These are phyloP conservation scores for Vanrija sp. DNA, from an alignment of 1,284 basidiomycete species.

Conservation along the genomic window DNA sequence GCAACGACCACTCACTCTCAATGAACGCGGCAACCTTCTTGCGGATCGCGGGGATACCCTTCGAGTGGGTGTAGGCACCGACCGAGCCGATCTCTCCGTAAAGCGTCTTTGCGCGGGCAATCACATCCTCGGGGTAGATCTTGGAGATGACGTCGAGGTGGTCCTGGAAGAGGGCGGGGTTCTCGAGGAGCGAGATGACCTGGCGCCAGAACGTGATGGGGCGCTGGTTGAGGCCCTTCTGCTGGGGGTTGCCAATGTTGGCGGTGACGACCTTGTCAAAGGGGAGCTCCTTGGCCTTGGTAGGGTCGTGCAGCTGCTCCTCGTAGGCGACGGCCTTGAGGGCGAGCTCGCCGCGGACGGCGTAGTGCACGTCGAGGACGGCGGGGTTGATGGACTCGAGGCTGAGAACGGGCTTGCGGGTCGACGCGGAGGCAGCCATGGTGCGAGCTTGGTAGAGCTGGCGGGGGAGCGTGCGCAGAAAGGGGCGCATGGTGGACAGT, in stretches of 20 bases:
- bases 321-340: conserved; percentile 85
- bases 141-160: conserved; percentile 57
- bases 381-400: conserved; percentile 63
- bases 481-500: background rate
- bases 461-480: background rate
- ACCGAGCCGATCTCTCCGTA: conserved; percentile 84
- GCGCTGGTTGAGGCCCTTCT: conserved; percentile 86
- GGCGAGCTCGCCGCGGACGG: conserved; percentile 93
- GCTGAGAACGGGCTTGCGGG: conserved; percentile 32
- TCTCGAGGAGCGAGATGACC: conserved; percentile 73
- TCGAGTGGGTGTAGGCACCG: conserved; percentile 94
- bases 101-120: conserved; percentile 75
- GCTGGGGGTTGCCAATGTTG: conserved; percentile 98
- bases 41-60: conserved; percentile 85
- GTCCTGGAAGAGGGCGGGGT: conserved; percentile 75
- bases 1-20: conserved; percentile 55
- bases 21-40: conserved; percentile 88
- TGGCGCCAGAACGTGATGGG: conserved; percentile 92
- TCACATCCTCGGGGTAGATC: conserved; percentile 80
- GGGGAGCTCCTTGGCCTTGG: conserved; percentile 58
- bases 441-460: background rate
- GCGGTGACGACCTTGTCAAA: conserved; percentile 88
- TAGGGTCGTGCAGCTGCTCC: conserved; percentile 59
- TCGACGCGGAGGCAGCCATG: conserved; percentile 3
- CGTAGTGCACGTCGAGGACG: conserved; percentile 86